These are phyloP conservation scores for Dactylellina leptospora DNA, from an alignment of 2,329 filamentous ascomycete species.

Conservation along the genomic window DNA sequence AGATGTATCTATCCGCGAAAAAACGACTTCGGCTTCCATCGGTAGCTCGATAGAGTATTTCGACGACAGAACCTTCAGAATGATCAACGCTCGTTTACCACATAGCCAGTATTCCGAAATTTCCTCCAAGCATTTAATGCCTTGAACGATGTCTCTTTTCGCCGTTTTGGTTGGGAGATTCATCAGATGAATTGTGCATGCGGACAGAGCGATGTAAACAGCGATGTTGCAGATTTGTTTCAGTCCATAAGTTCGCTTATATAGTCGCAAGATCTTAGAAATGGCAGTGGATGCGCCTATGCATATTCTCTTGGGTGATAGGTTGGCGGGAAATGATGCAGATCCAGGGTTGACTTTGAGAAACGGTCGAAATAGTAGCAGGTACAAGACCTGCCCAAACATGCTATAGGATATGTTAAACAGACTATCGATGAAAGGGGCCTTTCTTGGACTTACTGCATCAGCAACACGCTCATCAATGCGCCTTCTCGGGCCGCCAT, in stretches of 20 bases:
- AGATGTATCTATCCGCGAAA: conserved; percentile 74
- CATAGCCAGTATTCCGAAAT: conserved; percentile 96
- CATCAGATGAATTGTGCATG: conserved; percentile 91
- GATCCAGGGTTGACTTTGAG: conserved; percentile 78
- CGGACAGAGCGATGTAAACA: conserved; percentile 93
- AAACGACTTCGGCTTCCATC: conserved; percentile 77
- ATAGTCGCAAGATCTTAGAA: conserved; percentile 91
- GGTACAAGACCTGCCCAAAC: conserved; percentile 96
- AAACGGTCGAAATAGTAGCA: conserved; percentile 94
- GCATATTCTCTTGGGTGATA: conserved; percentile 89
- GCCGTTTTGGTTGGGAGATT: conserved; percentile 93
- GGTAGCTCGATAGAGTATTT: conserved; percentile 91
- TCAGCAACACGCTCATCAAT: conserved; percentile 79
- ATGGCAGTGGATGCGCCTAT: conserved; percentile 88
- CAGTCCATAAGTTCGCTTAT: conserved; percentile 89
- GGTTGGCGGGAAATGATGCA: conserved; percentile 85
- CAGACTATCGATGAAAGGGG: neutral
- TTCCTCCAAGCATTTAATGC: conserved; percentile 89
- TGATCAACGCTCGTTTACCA: conserved; percentile 82
- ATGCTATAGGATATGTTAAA: conserved; percentile 70
- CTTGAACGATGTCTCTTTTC: conserved; percentile 86
- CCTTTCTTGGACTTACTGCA: conserved; percentile 76
- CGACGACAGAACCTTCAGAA: conserved; percentile 82
- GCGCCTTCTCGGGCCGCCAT: conserved; percentile 89
- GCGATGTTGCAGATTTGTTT: conserved; percentile 96